Evolutionary conservation across 495 filamentous ascomycete genomes (phyloP).

Genomic region (Penicillium manginii): DNA sequence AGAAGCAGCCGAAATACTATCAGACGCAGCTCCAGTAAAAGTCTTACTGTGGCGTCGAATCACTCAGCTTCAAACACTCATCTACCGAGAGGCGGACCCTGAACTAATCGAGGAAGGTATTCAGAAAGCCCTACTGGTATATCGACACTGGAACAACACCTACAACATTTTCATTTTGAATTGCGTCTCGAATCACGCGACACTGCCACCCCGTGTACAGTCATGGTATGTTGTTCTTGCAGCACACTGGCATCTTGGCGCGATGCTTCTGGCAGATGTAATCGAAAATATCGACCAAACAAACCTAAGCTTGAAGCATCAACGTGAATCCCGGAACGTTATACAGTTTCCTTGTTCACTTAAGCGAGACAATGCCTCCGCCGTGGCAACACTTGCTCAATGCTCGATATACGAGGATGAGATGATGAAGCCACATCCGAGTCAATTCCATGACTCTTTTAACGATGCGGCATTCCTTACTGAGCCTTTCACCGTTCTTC

Average conservation of each 20-base stretch:
- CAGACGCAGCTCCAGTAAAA: conserved; percentile 51
- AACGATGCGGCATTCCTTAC: conserved; percentile 44
- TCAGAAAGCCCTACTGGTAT: conserved; percentile 36
- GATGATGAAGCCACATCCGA: conserved; percentile 1
- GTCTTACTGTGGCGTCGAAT: conserved; percentile 52
- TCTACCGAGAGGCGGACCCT: conserved; percentile 29
- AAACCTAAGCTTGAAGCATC: conserved; percentile 23
- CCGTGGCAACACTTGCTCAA: conserved; percentile 41
- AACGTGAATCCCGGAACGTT: conserved; percentile 30
- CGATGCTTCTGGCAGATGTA: conserved; percentile 48
- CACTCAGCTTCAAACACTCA: conserved; percentile 44
- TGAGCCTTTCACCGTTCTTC: conserved; percentile 51
- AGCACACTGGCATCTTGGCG: conserved; percentile 53
- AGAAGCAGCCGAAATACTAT: conserved; percentile 39
- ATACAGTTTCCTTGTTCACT: conserved; percentile 32
- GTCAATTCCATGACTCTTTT: conserved; percentile 28
- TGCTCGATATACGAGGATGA: conserved; percentile 31
- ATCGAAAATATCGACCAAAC: conserved; percentile 44
- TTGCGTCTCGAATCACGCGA: conserved; percentile 44
- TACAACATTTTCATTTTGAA: conserved; percentile 49
- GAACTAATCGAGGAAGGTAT: conserved; percentile 42
- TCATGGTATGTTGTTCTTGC: conserved; percentile 53
- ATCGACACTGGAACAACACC: conserved; percentile 47
- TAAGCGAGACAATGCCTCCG: conserved; percentile 35
- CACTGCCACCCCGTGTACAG: conserved; percentile 46